Conservation (phyloP, 257 asterid species). For the Anisodus acutangulus region DNA sequence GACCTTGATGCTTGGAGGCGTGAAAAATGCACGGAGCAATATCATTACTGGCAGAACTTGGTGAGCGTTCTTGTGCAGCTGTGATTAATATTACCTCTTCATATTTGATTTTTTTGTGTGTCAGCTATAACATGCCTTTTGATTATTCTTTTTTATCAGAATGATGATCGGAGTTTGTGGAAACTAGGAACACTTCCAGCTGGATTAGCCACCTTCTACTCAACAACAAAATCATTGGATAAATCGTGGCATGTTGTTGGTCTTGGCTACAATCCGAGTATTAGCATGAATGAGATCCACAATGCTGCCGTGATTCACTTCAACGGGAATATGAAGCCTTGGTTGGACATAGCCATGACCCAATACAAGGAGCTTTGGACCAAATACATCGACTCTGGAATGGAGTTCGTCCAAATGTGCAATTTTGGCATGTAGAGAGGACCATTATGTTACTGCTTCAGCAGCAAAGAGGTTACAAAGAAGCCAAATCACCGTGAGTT, state of each 20-base stretch:
- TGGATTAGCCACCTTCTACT: constrained; percentile 22
- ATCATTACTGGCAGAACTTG: constrained; percentile 61
- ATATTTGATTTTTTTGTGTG: neutral
- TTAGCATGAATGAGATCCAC: constrained; percentile 23
- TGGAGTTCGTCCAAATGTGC: constrained; percentile 32
- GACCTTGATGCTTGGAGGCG: constrained; percentile 90
- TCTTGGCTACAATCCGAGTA: neutral
- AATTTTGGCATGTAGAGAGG: constrained; percentile 30
- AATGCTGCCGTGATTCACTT: constrained; percentile 26
- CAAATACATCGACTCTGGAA: constrained; percentile 30
- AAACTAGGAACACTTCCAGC: constrained; percentile 23
- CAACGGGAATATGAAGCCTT: constrained; percentile 4
- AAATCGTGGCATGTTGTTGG: constrained; percentile 33
- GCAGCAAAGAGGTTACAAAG: neutral
- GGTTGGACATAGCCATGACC: constrained; percentile 22
- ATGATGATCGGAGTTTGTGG: constrained; percentile 26
- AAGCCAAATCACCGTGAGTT: neutral
- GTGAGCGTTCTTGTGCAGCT: constrained; percentile 41
- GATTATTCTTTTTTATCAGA: neutral
- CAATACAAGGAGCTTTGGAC: constrained; percentile 27
- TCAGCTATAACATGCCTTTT: neutral
- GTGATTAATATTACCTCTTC: neutral
- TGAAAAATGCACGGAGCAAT: constrained; percentile 67
- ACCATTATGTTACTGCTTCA: neutral
- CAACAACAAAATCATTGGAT: constrained; percentile 26